Percentiles rank a stretch among this genome's conserved stretches.
phyloP scores from a whole-genome alignment of 1,139 yeast species.

The Lodderomyces jiufengensis region DNA sequence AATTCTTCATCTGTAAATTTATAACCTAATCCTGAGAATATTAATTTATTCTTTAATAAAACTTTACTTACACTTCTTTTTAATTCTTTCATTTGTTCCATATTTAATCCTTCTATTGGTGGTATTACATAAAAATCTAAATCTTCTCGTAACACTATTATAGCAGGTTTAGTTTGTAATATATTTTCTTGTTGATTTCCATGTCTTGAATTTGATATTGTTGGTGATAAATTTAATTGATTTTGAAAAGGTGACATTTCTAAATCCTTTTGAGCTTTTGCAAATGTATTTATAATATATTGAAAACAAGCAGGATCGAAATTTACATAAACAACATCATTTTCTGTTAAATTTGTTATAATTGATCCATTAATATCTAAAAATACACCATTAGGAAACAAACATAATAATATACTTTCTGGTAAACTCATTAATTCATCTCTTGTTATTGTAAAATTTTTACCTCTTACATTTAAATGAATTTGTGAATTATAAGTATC shows the following conservation, averaged over 20 bases:
- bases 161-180: conserved; percentile 78
- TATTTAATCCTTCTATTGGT: conserved; percentile 49
- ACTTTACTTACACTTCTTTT: conserved; percentile 61
- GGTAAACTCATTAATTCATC: conserved; percentile 91
- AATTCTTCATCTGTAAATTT: conserved; percentile 23
- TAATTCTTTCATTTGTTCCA: conserved; percentile 56
- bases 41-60: conserved; percentile 52
- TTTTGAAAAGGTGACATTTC: conserved; percentile 19
- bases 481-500: conserved; percentile 52
- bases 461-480: conserved; percentile 63
- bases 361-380: conserved; percentile 71
- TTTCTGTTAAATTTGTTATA: conserved; percentile 72
- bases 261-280: conserved; percentile 42
- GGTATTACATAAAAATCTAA: conserved; percentile 91
- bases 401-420: conserved; percentile 79
- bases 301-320: conserved; percentile 85
- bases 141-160: conserved; percentile 90
- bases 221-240: conserved; percentile 22
- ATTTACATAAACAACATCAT: conserved; percentile 73
- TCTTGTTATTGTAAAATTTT: conserved; percentile 65
- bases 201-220: conserved; percentile 13
- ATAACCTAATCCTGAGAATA: conserved; percentile 72
- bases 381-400: conserved; percentile 88
- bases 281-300: conserved; percentile 69
- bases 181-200: conserved; percentile 40